These are phyloP conservation scores for Warburgia ugandensis DNA, from an alignment of 164 flowering plant genomes.

Conservation along the genomic window DNA sequence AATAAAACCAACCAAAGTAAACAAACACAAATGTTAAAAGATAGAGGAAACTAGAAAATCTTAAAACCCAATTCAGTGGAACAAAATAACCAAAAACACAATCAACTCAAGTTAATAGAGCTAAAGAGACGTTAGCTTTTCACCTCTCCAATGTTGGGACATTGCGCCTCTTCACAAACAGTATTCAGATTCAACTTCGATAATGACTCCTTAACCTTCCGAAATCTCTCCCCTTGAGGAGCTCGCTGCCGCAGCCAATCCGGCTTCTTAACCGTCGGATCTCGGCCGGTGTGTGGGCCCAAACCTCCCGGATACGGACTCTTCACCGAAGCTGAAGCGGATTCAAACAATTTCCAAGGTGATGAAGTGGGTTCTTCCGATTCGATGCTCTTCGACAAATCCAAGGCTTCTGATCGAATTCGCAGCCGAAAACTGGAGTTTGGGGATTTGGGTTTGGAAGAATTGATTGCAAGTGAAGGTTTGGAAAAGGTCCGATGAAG, in stretches of 20 bases:
- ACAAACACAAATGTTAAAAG: too few relatives aligned
- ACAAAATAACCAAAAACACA: neutral
- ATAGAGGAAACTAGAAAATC: neutral
- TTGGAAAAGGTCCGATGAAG: too few relatives aligned
- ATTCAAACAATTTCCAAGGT: slow-evolving; percentile 24
- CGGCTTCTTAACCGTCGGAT: slow-evolving; percentile 79
- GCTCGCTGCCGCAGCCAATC: slow-evolving; percentile 85
- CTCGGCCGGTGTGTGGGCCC: slow-evolving; percentile 75
- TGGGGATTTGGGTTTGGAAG: slow-evolving; percentile 10
- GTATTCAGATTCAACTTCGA: slow-evolving; percentile 70
- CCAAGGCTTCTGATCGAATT: slow-evolving; percentile 16
- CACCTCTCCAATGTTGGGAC: slow-evolving; percentile 96
- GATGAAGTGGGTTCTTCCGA: neutral
- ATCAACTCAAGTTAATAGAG: neutral
- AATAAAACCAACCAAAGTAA: too few relatives aligned
- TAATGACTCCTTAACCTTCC: slow-evolving; percentile 62
- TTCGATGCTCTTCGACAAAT: slow-evolving; percentile 12
- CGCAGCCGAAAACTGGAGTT: neutral
- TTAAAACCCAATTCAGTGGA: neutral
- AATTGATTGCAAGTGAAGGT: slow-evolving; percentile 11
- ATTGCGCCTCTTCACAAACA: slow-evolving; percentile 93
- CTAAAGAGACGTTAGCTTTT: neutral
- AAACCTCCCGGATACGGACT: slow-evolving; percentile 40
- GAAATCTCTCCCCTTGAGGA: slow-evolving; percentile 67
- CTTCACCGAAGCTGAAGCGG: slow-evolving; percentile 11